These are phyloP conservation scores for Nannochloropsis granulata DNA, from an alignment of 108 stramenopile species.

Conservation along the genomic window DNA sequence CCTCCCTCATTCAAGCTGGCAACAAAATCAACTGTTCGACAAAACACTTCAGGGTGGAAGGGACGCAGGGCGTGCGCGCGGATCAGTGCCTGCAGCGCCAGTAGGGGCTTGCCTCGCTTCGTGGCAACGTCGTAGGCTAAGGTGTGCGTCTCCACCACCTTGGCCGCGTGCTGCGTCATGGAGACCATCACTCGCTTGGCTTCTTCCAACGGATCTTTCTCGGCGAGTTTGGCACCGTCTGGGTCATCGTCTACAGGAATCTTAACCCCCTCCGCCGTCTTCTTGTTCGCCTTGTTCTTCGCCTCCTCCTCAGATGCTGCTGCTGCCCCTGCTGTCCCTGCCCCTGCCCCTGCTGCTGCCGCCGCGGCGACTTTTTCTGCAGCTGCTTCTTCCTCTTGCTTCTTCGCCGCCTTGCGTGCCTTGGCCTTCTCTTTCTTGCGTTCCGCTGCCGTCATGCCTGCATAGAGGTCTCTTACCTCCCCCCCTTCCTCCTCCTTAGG, in stretches of 20 bases:
- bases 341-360: background rate
- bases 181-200: conserved; percentile 57
- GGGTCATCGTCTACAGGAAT: conserved; percentile 57
- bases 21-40: background rate
- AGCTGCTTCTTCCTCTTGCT: background rate
- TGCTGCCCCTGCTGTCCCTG: background rate
- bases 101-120: conserved; percentile 63
- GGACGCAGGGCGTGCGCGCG: background rate
- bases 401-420: conserved; percentile 11
- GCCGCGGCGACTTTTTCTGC: background rate
- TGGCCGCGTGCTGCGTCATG: conserved; percentile 55
- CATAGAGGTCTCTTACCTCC: conserved; percentile 51
- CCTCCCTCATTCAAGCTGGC: background rate
- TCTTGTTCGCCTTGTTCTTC: background rate
- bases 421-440: conserved; percentile 44
- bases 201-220: conserved; percentile 58
- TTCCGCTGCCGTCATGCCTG: conserved; percentile 30
- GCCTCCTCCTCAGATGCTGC: conserved; percentile 5
- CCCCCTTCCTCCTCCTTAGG: conserved; percentile 40
- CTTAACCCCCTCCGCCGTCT: background rate
- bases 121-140: conserved; percentile 74
- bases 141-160: conserved; percentile 53
- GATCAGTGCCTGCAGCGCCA: conserved; percentile 58
- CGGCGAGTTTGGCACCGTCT: conserved; percentile 57
- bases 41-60: background rate